Percentiles rank a stretch among this genome's conserved stretches.
Evolutionary conservation across 2,329 filamentous ascomycete genomes (phyloP).

Genomic region (Neofusicoccum kwambonambiense): DNA sequence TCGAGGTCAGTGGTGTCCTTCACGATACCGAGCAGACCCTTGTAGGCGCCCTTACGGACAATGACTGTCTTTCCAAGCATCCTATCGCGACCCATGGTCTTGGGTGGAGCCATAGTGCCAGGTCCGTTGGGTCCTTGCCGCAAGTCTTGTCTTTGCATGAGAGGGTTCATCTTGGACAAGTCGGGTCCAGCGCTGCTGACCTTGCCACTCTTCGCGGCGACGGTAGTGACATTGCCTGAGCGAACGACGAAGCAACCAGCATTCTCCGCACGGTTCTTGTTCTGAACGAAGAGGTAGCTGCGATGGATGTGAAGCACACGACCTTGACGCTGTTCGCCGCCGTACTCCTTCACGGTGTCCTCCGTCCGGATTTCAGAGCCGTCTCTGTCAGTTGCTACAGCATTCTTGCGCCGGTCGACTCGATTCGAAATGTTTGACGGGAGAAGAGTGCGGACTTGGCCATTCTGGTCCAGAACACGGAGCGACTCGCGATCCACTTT

Average conservation of each 20-base stretch:
- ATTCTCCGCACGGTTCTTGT: conserved; percentile 79
- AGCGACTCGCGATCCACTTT: conserved; percentile 94
- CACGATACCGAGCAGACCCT: conserved; percentile 90
- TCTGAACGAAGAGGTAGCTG: conserved; percentile 88
- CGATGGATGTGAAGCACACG: conserved; percentile 93
- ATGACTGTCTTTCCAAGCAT: conserved; percentile 89
- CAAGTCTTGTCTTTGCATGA: conserved; percentile 67
- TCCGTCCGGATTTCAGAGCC: conserved; percentile 90
- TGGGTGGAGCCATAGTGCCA: conserved; percentile 63
- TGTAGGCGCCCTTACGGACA: conserved; percentile 83
- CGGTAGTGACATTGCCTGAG: conserved; percentile 79
- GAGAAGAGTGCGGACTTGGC: conserved; percentile 75
- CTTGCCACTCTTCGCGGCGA: conserved; percentile 91
- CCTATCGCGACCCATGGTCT: conserved; percentile 72
- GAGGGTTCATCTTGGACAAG: conserved; percentile 88
- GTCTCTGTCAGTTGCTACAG: conserved; percentile 88
- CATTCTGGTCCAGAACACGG: conserved; percentile 86
- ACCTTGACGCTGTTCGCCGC: conserved; percentile 80
- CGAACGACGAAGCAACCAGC: conserved; percentile 86
- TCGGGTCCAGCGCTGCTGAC: conserved; percentile 72
- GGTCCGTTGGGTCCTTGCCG: conserved; percentile 40
- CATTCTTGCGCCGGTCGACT: conserved; percentile 75
- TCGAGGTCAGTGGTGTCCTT: conserved; percentile 87
- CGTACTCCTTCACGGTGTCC: conserved; percentile 87
- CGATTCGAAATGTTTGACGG: conserved; percentile 92